Evolutionary conservation across 345 rosid genomes (phyloP), one percentile per base, ranked within the genome.

Genomic region (Limnanthes douglasii): DNA sequence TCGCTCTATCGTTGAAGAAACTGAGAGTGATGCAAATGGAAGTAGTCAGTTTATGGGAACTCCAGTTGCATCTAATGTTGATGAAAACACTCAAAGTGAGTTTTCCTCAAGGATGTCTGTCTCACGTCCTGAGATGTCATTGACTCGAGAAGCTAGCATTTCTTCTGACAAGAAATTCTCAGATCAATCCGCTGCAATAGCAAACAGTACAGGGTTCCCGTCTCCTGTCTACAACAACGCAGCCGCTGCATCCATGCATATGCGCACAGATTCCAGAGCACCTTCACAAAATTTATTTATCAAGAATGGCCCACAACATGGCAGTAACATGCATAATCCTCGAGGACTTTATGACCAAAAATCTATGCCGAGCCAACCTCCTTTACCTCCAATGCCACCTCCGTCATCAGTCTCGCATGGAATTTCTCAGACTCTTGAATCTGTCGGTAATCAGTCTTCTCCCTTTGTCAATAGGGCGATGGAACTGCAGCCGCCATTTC

Each of bases 311-410:
- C 72, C 68, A 6, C 97, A 73, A 43, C 68, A 63, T 63, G 44
- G 45, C 15, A 54, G 55, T 30, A 66, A 61, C 35, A 22, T 36
- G 38, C 63, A 50, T 11, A 76, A 69, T 39, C 57, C 70, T 41
- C 77, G 82, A 41, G 92, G 94, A 58, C 46, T 51, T 32, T 78
- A 90, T 56, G 94, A 84, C 32, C 80, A 62, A 45, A 79, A 74
- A 59, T 37, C 46, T 51, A 36, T 62, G 48, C 55, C 62, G 22
- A 72, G 61, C 60, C 95, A 80, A 53, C 98, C 96, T 39, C 94
- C 98, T 51, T 65, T 90, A 59, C 94, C 98, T 51, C 78, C 78
- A 18, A 65, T 77, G 71, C 95, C 92, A 4, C 95, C 94, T 19
- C 93, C 94, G 43, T 46, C 61, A 41, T 38, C 69, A 37, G 43